phyloP scores from a whole-genome alignment of 371 early-diverging fungal genomes.

The Rhizoclosmatium hyalinum region DNA sequence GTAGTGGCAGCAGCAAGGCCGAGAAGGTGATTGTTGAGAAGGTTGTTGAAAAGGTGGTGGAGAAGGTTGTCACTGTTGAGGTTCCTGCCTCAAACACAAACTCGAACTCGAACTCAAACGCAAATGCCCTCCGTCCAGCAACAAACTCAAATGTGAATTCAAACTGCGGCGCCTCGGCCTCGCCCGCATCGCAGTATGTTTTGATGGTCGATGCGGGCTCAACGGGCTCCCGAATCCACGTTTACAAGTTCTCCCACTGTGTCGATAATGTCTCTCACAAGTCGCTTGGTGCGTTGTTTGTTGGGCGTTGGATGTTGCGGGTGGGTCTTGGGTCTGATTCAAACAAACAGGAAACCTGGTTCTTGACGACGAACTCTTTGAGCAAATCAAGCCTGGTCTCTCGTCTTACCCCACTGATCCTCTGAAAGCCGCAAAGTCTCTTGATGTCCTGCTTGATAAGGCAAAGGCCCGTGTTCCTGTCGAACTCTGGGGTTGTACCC shows the following conservation, averaged over 20 bases:
- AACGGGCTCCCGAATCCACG: slow-evolving; percentile 96
- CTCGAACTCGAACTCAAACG: not conserved
- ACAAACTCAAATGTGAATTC: no score
- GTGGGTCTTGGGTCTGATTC: not conserved
- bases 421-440: slow-evolving; percentile 77
- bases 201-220: slow-evolving; percentile 96
- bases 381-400: slow-evolving; percentile 85
- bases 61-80: not conserved
- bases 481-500: slow-evolving; percentile 79
- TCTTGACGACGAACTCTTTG: slow-evolving; percentile 86
- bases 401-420: slow-evolving; percentile 74
- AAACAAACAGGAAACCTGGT: slow-evolving; percentile 31
- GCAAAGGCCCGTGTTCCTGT: slow-evolving; percentile 81
- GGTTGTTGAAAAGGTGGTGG: not conserved
- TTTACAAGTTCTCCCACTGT: slow-evolving; percentile 91
- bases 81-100: not conserved
- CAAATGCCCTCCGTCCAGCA: not conserved
- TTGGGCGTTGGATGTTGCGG: not conserved
- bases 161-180: slow-evolving; percentile 7
- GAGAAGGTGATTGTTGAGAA: not conserved
- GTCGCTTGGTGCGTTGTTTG: slow-evolving; percentile 1
- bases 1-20: no score
- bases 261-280: slow-evolving; percentile 52
- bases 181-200: slow-evolving; percentile 55
- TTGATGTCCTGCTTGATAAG: slow-evolving; percentile 78